Evolutionary conservation across 495 filamentous ascomycete genomes (phyloP), one percentile per base, ranked within the genome.

Genomic region (Xylaria acuta): DNA sequence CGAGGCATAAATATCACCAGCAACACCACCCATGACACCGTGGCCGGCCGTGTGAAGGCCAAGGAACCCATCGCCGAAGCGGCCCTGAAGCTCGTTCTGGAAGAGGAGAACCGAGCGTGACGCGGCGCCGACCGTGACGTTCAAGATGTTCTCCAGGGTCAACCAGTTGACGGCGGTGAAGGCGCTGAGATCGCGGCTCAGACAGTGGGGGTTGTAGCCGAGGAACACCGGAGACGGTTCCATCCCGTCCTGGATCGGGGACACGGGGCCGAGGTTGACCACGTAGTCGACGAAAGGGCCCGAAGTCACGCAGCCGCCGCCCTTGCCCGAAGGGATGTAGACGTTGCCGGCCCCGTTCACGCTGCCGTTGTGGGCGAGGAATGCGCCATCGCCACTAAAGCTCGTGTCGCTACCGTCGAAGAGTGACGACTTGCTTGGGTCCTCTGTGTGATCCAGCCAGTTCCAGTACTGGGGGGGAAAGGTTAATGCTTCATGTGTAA

Each of bases 31-130:
- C 67, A 91, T 87, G 7, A 85, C 82, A 76, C 87, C 89, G 74
- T 94, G 92, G 11, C 90, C 91, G 16, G 84, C 89, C 12, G 86
- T 86, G 76, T 91, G 92, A 9, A 91, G 84, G 11, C 90, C 89
- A 53, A 89, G 79, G 65, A 80, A 76, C 34, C 82, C 78, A 40
- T 80, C 81, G 43, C 78, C 75, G 69, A 88, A 86, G 25, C 85
- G 79, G n/a, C 85, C 86, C 54, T 90, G 79, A 30, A 87, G 81
- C 27, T 79, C 79, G 63, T 84, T 84, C 58, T 86, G 81, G 74
- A 93, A 93, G 65, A 78, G 75, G 69, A 81, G 78, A 67, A 90
- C 82, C 38, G 85, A 75, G 11, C 80, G 49, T 59, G 85, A 83
- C 32, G 79, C 62, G 25, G 78, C 78, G 36, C 66, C 66, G 34